Conservation (phyloP, 2,329 filamentous ascomycete species). For the Pyricularia sp. region DNA sequence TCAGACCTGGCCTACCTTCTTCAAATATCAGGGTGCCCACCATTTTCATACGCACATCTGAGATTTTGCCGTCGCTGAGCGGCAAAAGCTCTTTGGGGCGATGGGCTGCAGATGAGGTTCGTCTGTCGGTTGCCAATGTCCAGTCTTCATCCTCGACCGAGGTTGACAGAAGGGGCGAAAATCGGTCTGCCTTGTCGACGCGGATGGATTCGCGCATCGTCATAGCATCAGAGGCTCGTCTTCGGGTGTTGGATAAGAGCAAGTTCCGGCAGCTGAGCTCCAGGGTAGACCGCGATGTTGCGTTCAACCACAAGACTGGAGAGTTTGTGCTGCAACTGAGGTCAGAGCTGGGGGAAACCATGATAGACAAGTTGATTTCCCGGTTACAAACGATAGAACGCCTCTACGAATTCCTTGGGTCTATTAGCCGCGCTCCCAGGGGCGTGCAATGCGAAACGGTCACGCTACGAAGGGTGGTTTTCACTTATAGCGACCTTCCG, state of each 20-base stretch:
- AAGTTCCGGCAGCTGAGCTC: constrained; percentile 43
- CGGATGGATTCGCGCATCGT: constrained; percentile 17
- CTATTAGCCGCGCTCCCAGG: constrained; percentile 42
- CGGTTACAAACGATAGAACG: constrained; percentile 55
- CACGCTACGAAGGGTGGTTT: constrained; percentile 49
- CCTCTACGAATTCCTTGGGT: constrained; percentile 56
- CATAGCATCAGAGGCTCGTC: constrained; percentile 37
- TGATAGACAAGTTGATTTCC: constrained; percentile 44
- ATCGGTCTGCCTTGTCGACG: constrained; percentile 15
- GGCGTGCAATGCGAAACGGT: constrained; percentile 45
- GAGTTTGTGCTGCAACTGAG: constrained; percentile 50
- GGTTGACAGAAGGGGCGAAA: background rate
- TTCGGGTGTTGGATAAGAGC: constrained; percentile 37
- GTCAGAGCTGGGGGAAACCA: constrained; percentile 42
- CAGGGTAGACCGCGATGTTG: constrained; percentile 46
- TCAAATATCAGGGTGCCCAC: constrained; percentile 33
- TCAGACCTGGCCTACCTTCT: constrained; percentile 26
- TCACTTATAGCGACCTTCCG: constrained; percentile 45
- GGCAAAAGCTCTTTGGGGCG: constrained; percentile 7
- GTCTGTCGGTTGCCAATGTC: constrained; percentile 41
- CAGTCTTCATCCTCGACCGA: constrained; percentile 11
- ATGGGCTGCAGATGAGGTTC: constrained; percentile 49
- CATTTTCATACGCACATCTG: constrained; percentile 34
- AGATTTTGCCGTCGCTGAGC: constrained; percentile 18
- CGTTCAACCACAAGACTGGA: constrained; percentile 45